A percentile compares a stretch with the other conserved stretches of the same genome.
phyloP scores from a whole-genome alignment of 139 green algal species.

The Tetraselmis striata region DNA sequence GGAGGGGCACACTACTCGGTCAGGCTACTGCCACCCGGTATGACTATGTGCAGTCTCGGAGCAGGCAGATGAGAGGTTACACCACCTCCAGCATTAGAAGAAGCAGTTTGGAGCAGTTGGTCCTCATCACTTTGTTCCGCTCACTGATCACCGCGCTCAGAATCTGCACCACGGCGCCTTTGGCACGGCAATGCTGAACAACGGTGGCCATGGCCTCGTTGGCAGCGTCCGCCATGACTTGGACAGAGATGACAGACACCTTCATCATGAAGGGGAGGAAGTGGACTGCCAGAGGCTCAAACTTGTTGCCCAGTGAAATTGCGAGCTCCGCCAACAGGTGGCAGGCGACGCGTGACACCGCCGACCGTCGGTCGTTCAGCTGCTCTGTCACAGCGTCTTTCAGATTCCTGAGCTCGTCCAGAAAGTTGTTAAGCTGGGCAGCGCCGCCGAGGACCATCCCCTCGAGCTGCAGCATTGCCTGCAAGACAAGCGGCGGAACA shows the following conservation, averaged over 20 bases:
- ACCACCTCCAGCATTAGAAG: background rate
- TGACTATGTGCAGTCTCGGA: too few species aligned
- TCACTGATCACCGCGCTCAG: background rate
- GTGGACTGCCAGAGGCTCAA: conserved; percentile 39
- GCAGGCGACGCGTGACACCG: conserved; percentile 54
- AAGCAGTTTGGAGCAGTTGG: background rate
- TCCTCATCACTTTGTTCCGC: background rate
- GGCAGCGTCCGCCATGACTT: conserved; percentile 65
- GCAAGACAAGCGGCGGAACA: too few species aligned
- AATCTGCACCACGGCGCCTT: background rate
- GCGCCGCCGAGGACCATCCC: conserved; percentile 53
- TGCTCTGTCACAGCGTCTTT: conserved; percentile 14
- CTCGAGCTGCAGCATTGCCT: conserved; percentile 60
- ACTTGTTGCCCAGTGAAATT: conserved; percentile 32
- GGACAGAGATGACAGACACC: conserved; percentile 68
- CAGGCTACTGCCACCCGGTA: too few species aligned
- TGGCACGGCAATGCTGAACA: conserved; percentile 41
- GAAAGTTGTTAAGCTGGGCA: conserved; percentile 25
- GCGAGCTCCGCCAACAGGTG: conserved; percentile 55
- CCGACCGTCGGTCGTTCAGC: conserved; percentile 56
- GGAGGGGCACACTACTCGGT: too few species aligned
- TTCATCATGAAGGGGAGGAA: conserved; percentile 64
- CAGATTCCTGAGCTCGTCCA: background rate
- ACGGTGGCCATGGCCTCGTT: conserved; percentile 38
- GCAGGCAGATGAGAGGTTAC: too few species aligned